A percentile compares a stretch with the other conserved stretches of the same genome.
These are phyloP conservation scores for Selaginella moellendorffii DNA, from an alignment of 75 land plant genomes.

Conservation along the genomic window DNA sequence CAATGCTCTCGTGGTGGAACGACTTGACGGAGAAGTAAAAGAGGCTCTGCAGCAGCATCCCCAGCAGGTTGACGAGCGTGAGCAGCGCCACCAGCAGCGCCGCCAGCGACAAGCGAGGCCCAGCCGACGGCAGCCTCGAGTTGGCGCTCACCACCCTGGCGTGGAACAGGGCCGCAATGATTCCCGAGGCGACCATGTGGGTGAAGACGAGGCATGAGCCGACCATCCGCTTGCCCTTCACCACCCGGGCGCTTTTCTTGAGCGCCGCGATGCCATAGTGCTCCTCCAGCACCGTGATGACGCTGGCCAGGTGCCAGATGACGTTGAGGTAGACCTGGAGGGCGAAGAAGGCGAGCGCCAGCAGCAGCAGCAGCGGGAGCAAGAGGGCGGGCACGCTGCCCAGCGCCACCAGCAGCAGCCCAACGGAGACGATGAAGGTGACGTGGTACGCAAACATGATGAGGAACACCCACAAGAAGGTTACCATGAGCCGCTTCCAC, in stretches of 20 bases:
- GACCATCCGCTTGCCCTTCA: conserved; percentile 41
- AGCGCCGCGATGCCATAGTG: conserved; percentile 56
- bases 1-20: conserved; percentile 67
- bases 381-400: neutral
- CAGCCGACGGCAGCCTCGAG: conserved; percentile 29
- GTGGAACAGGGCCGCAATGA: conserved; percentile 1
- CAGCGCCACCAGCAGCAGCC: conserved; percentile 24
- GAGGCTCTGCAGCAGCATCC: conserved; percentile 77
- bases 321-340: conserved; percentile 37
- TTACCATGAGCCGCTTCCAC: conserved; percentile 62
- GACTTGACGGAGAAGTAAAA: conserved; percentile 91
- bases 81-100: conserved; percentile 32
- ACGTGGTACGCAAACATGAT: conserved; percentile 46
- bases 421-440: conserved; percentile 10
- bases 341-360: conserved; percentile 2
- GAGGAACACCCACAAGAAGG: conserved; percentile 61
- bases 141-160: no score
- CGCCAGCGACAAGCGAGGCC: conserved; percentile 33
- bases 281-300: conserved; percentile 77
- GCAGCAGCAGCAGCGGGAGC: conserved; percentile 9
- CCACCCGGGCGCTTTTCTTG: conserved; percentile 47
- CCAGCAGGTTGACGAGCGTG: conserved; percentile 50
- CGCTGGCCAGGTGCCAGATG: conserved; percentile 86
- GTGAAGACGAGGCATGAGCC: conserved; percentile 36
- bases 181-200: conserved; percentile 17